Evolutionary conservation across 495 filamentous ascomycete genomes (phyloP), one percentile per base, ranked within the genome.

Genomic region (Xylaria sp.): DNA sequence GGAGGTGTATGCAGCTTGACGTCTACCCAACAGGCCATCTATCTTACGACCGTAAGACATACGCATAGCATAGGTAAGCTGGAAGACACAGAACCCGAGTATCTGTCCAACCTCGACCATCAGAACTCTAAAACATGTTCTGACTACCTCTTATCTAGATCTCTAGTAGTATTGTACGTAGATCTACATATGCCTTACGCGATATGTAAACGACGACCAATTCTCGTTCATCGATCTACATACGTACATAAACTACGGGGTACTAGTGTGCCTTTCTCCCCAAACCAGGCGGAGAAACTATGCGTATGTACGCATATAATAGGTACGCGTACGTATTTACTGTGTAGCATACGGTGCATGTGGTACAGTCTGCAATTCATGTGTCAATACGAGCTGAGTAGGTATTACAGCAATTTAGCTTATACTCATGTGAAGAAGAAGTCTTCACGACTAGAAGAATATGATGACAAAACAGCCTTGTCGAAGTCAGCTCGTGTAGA

Each of bases 181-280:
- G 61, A 64, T 64, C 61, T 64, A 24, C 62, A 50, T 31, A 43
- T 35, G 19, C 19, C 12, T 48, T 65, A 65, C 62, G 62, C 62
- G 62, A 65, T 65, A 65, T 11, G 62, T 50, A 65, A 0, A 35
- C 21, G 26, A 37, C 14, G 17, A 50, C 26, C 21, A 43, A 50
- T 65, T 35, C 14, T 48, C 2, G 61, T 50, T 41, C 35, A 41
- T 61, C 9, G 58, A 61, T 61, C 58, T 61, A 40, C 57, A 31
- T 35, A n/a, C n/a, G n/a, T n/a, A n/a, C n/a, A n/a, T n/a, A 24
- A 1, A 15, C 44, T 19, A 46, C 11, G 4, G 11, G 2, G 44
- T 46, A 11, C 19, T 55, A 31, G 24, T 14, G 50, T 31, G 29
- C 26, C 48, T 17, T n/a, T 33, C 53, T 57, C 29, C 29, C 14